A percentile compares a stretch with the other conserved stretches of the same genome.
Conservation (phyloP, 352 stramenopile species). For the Elongisporangium anandrum region DNA sequence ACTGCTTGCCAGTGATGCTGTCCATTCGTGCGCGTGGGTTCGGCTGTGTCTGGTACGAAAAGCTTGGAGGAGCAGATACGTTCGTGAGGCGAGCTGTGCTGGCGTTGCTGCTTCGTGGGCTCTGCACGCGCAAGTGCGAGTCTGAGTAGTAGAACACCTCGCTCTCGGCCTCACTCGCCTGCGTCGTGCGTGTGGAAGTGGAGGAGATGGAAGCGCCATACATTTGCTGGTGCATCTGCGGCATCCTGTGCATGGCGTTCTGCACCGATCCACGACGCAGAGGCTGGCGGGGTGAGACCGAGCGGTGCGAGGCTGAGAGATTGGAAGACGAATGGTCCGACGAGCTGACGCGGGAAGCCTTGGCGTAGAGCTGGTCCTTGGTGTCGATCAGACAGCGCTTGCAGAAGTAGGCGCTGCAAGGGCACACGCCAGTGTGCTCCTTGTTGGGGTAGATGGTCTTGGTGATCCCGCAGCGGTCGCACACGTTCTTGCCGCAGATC, state of each 20-base stretch:
- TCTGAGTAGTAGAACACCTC: neutral
- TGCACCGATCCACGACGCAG: neutral
- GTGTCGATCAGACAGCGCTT: slow-evolving; percentile 44
- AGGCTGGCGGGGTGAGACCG: slow-evolving; percentile 13
- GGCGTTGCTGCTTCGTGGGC: slow-evolving; percentile 16
- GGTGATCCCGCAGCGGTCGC: slow-evolving; percentile 51
- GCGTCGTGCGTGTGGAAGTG: neutral
- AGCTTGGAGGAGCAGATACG: slow-evolving; percentile 1
- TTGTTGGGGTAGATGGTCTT: slow-evolving; percentile 53
- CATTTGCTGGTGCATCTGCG: neutral
- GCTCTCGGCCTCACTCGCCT: neutral
- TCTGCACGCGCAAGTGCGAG: slow-evolving; percentile 3
- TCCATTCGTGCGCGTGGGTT: slow-evolving; percentile 16
- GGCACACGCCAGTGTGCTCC: slow-evolving; percentile 36
- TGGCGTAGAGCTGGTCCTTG: slow-evolving; percentile 38
- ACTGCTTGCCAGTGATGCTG: slow-evolving; percentile 15
- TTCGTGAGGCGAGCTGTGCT: slow-evolving; percentile 7
- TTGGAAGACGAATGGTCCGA: slow-evolving; percentile 27
- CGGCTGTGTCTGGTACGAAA: slow-evolving; percentile 8
- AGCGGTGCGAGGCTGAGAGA: slow-evolving; percentile 16
- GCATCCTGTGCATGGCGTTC: neutral
- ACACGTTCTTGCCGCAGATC: slow-evolving; percentile 67
- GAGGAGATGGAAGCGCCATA: neutral
- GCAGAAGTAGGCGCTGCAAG: slow-evolving; percentile 54
- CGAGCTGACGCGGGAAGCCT: slow-evolving; percentile 21